A percentile compares a stretch with the other conserved stretches of the same genome.
phyloP scores from a whole-genome alignment of 495 filamentous ascomycete species.

The Neurospora sp. region DNA sequence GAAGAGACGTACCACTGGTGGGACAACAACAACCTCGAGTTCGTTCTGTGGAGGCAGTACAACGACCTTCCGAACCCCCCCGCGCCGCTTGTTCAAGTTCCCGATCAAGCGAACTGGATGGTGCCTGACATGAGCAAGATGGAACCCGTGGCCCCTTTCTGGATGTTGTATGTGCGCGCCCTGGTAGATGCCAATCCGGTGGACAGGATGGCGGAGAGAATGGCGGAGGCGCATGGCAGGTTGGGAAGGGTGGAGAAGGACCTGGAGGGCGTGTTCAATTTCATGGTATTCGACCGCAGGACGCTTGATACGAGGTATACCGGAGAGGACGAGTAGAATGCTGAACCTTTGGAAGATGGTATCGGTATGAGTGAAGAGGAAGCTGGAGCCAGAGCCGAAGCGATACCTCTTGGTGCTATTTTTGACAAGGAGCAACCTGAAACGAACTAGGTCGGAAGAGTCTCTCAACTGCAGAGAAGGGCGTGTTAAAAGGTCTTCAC shows the following conservation, averaged over 20 bases:
- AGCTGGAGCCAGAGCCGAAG: background rate
- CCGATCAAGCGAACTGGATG: constrained; percentile 5
- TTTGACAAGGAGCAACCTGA: background rate
- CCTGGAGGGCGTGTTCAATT: constrained; percentile 34
- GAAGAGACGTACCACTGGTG: constrained; percentile 36
- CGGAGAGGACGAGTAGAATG: background rate
- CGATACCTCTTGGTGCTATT: background rate
- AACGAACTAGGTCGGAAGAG: background rate
- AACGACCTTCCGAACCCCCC: constrained; percentile 16
- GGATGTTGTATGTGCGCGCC: constrained; percentile 31
- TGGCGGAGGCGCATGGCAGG: constrained; percentile 28
- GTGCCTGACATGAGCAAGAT: constrained; percentile 10
- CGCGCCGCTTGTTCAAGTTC: constrained; percentile 4
- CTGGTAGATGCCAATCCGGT: constrained; percentile 31
- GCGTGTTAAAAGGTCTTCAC: too few relatives aligned
- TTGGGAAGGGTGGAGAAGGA: constrained; percentile 22
- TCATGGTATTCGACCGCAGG: constrained; percentile 31
- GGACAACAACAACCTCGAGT: constrained; percentile 30
- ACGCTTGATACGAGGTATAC: constrained; percentile 25
- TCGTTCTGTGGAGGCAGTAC: constrained; percentile 17
- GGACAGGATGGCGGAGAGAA: constrained; percentile 16
- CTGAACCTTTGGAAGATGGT: background rate
- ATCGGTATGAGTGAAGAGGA: background rate
- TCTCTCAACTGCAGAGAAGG: too few relatives aligned
- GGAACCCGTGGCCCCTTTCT: constrained; percentile 14